Conservation (phyloP, 2,329 filamentous ascomycete species). For the Aureobasidium mangrovei region DNA sequence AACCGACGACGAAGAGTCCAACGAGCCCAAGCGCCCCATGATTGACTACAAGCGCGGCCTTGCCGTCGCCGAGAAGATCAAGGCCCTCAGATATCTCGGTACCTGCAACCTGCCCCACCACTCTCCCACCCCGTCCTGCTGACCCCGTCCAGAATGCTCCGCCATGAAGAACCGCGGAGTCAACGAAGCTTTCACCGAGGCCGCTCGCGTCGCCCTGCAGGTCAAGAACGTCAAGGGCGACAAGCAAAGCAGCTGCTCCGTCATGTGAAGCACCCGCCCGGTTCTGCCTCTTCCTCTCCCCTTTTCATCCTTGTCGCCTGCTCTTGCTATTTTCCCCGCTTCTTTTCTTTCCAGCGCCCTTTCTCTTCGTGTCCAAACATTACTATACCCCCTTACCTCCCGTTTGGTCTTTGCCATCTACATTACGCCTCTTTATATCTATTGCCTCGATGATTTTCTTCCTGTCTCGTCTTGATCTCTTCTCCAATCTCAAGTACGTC, state of each 20-base stretch:
- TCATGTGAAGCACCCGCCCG: conserved; percentile 28
- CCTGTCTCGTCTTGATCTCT: too few relatives aligned
- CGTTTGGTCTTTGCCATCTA: conserved; percentile 4
- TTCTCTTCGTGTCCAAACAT: conserved; percentile 12
- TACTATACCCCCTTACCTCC: conserved; percentile 10
- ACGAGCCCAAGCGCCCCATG: conserved; percentile 48
- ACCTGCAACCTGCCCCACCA: conserved; percentile 21
- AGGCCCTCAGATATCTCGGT: conserved; percentile 84
- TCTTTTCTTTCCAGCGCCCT: not conserved
- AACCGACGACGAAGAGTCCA: conserved; percentile 54
- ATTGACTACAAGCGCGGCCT: conserved; percentile 89
- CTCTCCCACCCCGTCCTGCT: too few relatives aligned
- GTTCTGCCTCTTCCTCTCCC: not conserved
- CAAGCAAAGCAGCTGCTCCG: conserved; percentile 34
- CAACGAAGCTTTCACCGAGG: conserved; percentile 97
- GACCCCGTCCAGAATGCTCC: conserved; percentile 64
- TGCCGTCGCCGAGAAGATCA: conserved; percentile 83
- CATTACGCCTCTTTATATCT: conserved; percentile 1
- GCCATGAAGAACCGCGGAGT: conserved; percentile 97
- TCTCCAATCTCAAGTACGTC: too few relatives aligned
- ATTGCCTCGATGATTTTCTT: not conserved
- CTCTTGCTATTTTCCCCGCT: not conserved
- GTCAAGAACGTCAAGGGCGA: conserved; percentile 44
- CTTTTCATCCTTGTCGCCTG: not conserved
- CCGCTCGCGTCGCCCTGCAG: conserved; percentile 77